These are phyloP conservation scores for Neurospora africana DNA, from an alignment of 495 filamentous ascomycete species.

Conservation along the genomic window DNA sequence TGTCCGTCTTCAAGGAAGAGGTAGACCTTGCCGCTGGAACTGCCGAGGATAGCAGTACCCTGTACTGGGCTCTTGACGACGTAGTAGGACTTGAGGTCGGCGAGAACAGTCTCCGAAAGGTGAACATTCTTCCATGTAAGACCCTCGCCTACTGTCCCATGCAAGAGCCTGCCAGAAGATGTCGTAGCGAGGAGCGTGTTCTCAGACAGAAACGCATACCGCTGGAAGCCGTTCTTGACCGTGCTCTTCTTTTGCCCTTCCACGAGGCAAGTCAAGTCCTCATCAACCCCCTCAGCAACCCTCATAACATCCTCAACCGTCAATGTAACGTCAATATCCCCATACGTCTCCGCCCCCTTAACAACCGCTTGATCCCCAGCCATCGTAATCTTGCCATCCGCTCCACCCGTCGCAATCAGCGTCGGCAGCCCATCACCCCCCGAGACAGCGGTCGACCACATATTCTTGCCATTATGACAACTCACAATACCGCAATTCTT, in stretches of 20 bases:
- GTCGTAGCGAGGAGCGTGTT: slow-evolving; percentile 49
- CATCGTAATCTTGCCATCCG: slow-evolving; percentile 56
- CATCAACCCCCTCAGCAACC: not conserved
- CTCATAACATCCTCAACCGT: slow-evolving; percentile 13
- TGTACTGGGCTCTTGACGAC: slow-evolving; percentile 25
- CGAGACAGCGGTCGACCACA: slow-evolving; percentile 65
- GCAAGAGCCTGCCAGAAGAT: slow-evolving; percentile 47
- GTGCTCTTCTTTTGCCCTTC: not conserved
- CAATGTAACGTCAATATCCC: slow-evolving; percentile 10
- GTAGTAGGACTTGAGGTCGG: slow-evolving; percentile 34
- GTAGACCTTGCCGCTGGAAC: slow-evolving; percentile 42
- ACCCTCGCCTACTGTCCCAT: slow-evolving; percentile 28
- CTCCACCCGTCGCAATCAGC: slow-evolving; percentile 69
- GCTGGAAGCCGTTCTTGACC: slow-evolving; percentile 42
- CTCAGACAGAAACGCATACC: slow-evolving; percentile 54
- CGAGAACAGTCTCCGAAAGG: slow-evolving; percentile 18
- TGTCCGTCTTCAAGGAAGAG: slow-evolving; percentile 21
- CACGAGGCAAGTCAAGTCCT: not conserved
- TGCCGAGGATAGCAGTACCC: slow-evolving; percentile 40
- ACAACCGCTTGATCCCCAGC: slow-evolving; percentile 15
- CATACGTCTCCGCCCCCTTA: not conserved
- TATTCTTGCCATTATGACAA: slow-evolving; percentile 76
- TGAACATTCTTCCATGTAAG: slow-evolving; percentile 30
- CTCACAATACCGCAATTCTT: slow-evolving; percentile 40
- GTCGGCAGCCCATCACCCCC: slow-evolving; percentile 13